Conservation (phyloP, 805 yeast genomes). For the Nakazawaea sp. region DNA sequence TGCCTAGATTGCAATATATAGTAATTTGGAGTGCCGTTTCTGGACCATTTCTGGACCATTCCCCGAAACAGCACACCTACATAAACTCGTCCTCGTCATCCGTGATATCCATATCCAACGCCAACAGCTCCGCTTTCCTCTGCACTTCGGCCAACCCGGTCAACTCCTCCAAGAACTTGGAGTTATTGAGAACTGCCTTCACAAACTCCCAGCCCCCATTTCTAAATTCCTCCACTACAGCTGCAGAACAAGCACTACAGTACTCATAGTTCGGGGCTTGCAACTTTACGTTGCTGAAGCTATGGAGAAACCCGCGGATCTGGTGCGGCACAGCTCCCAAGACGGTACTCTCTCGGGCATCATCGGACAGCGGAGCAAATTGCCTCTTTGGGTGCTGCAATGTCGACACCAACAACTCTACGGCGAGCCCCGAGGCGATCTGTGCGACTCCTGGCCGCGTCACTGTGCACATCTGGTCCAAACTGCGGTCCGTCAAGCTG, state of each 20-base stretch:
- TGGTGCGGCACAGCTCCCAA: conserved; percentile 86
- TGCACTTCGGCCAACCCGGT: conserved; percentile 79
- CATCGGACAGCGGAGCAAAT: conserved; percentile 30
- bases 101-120: conserved; percentile 27
- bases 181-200: conserved; percentile 55
- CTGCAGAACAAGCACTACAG: conserved; percentile 82
- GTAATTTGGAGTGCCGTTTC: too few relatives aligned
- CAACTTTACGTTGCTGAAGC: conserved; percentile 56
- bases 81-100: conserved; percentile 26
- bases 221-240: conserved; percentile 46
- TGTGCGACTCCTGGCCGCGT: conserved; percentile 95
- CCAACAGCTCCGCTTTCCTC: conserved; percentile 54
- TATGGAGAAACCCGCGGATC: conserved; percentile 75
- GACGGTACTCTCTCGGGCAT: conserved; percentile 19
- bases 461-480: conserved; percentile 98
- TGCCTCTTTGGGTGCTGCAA: conserved; percentile 58
- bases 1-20: too few relatives aligned
- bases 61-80: too few relatives aligned
- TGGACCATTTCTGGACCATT: too few relatives aligned
- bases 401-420: conserved; percentile 70
- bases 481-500: conserved; percentile 76
- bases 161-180: conserved; percentile 61
- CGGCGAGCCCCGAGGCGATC: conserved; percentile 81
- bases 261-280: conserved; percentile 64
- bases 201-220: conserved; percentile 78